Base-by-base conservation (phyloP, 106 monocot genomes). In the Chionographis japonica region DNA sequence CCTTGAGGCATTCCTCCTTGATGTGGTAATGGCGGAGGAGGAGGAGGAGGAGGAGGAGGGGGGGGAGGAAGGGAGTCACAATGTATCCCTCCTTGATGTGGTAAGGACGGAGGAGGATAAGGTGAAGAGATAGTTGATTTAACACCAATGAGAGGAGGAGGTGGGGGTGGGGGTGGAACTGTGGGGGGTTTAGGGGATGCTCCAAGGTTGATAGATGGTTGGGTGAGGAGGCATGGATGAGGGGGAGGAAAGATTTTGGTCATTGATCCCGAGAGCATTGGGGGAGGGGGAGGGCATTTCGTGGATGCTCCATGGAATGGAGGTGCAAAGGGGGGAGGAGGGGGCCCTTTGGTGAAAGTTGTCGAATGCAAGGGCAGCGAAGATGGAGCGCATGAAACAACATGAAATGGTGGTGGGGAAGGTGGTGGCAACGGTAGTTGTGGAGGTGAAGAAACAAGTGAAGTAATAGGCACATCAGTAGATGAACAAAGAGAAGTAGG, bases 21-120 rank as follows among this genome's bases (percentile, higher is more conserved):
- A 16, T 4, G 19, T 42, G 42, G 66, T 6, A 37, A 19, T 71
- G 54, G 17, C 12, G 10, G 16, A 49, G 49, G 35, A 35, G 9
- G 54, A 40, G 70, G 60, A 52, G 73, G 68, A 2, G 64, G 63
- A 36, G 79, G 68, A 61, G 73, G 50, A 36, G 79, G 68, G 54
- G 73, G 50, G 9, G 73, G 36, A 17, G 55, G 10, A 17, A 19
- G 17, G 15, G 56, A 18, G 37, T 37, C 2, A 65, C 57, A 11
- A 38, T 14, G 40, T 5, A n/a, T 6, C 7, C 36, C 3, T 40
- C 17, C 2, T 56, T 17, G 57, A 37, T 19, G 50, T 13, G 37
- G 54, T 6, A 70, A 35, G 6, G 77, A n/a, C 8, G 63, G 11
- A 12, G 60, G 42, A 3, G 60, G 61, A 42, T 17, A 68, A 18